These are phyloP conservation scores for Paecilomyces niveus DNA, from an alignment of 2,329 filamentous ascomycete genomes.

Conservation along the genomic window DNA sequence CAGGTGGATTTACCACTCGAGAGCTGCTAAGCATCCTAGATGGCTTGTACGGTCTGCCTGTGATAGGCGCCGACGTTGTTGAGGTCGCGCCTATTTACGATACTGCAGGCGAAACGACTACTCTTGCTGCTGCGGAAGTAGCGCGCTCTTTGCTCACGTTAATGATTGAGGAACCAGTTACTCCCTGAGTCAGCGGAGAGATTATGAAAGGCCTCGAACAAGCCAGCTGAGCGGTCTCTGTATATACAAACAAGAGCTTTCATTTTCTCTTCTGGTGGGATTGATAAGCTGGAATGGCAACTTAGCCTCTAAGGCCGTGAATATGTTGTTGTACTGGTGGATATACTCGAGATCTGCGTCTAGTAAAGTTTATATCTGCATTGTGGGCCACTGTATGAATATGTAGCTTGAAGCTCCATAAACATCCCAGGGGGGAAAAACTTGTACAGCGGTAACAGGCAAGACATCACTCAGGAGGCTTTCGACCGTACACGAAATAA, in stretches of 20 bases:
- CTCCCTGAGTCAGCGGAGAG: background rate
- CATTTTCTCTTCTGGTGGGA: too few species aligned
- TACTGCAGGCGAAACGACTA: constrained; percentile 47
- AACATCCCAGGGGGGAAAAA: too few species aligned
- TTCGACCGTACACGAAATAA: background rate
- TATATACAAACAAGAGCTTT: too few species aligned
- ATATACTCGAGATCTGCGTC: too few species aligned
- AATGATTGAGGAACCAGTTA: constrained; percentile 18
- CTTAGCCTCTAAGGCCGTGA: too few species aligned
- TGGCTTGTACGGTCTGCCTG: constrained; percentile 42
- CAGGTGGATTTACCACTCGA: constrained; percentile 49
- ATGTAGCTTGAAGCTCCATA: too few species aligned
- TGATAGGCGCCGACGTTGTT: constrained; percentile 50
- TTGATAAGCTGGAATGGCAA: too few species aligned
- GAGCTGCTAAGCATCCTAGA: constrained; percentile 50
- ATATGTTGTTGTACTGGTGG: too few species aligned
- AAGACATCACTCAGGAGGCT: background rate
- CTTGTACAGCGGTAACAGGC: too few species aligned
- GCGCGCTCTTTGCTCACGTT: constrained; percentile 44
- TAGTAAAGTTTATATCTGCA: too few species aligned
- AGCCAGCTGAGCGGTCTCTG: background rate
- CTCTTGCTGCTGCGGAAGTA: constrained; percentile 49
- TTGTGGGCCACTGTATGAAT: too few species aligned
- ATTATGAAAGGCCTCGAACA: background rate
- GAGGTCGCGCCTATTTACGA: constrained; percentile 53